Conservation (phyloP, 2,329 filamentous ascomycete species). For the Talaromyces sp. region DNA sequence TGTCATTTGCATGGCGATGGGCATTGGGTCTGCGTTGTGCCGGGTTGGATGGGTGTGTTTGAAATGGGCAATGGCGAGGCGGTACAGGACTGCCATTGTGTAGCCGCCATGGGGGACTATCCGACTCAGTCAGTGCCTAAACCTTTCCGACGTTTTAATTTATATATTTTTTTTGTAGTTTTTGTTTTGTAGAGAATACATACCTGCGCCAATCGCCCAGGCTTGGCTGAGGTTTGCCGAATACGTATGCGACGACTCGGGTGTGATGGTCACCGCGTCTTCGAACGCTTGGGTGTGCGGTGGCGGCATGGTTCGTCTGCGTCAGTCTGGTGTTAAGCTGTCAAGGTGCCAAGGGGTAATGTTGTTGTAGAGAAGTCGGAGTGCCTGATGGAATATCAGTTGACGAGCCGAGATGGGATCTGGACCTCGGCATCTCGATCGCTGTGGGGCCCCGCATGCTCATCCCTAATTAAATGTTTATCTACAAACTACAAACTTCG, state of each 20-base stretch:
- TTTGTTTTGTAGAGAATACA: neutral
- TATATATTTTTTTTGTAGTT: no score
- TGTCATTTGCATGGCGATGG: slow-evolving; percentile 59
- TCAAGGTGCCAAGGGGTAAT: neutral
- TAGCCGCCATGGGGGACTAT: slow-evolving; percentile 67
- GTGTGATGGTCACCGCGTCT: slow-evolving; percentile 32
- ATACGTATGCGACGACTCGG: slow-evolving; percentile 51
- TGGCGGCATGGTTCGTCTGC: slow-evolving; percentile 1
- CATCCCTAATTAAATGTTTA: neutral
- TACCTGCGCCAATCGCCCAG: slow-evolving; percentile 64
- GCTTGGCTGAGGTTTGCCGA: slow-evolving; percentile 49
- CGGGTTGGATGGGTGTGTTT: slow-evolving; percentile 52
- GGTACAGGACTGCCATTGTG: slow-evolving; percentile 58
- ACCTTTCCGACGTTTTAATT: neutral
- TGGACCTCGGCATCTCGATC: neutral
- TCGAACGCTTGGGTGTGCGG: slow-evolving; percentile 26
- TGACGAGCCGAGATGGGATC: neutral
- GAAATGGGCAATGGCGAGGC: slow-evolving; percentile 57
- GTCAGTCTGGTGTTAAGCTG: no score
- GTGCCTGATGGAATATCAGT: neutral
- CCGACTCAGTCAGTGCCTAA: neutral
- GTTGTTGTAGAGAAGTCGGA: neutral
- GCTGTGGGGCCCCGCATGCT: neutral
- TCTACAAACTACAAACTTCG: neutral
- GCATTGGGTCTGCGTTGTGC: slow-evolving; percentile 45